phyloP scores from a whole-genome alignment of 148 eudicot species.

The Chenopodium formosanum region DNA sequence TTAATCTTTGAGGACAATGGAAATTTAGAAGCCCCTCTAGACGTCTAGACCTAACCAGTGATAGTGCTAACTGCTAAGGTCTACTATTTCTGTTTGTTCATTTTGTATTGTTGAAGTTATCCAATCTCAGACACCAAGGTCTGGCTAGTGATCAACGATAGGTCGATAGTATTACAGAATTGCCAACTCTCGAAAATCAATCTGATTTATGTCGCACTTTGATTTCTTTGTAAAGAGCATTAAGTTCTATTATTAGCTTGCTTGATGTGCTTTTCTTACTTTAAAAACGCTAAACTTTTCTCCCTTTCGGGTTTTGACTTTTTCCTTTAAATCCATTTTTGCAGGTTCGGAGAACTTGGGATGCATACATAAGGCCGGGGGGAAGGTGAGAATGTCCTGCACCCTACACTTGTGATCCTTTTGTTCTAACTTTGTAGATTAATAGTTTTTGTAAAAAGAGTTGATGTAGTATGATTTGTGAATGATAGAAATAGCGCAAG shows the following conservation, averaged over 20 bases:
- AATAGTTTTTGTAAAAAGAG: background rate
- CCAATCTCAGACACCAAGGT: background rate
- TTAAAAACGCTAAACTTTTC: no score
- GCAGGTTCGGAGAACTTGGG: constrained; percentile 92
- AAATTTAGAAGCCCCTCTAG: background rate
- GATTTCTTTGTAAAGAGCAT: background rate
- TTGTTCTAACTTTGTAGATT: background rate
- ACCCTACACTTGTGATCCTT: background rate
- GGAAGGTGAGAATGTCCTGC: constrained; percentile 58
- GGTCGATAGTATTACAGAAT: background rate
- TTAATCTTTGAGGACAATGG: background rate
- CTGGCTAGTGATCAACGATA: background rate
- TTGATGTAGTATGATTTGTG: background rate
- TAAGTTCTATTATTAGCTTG: background rate
- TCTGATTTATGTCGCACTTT: background rate
- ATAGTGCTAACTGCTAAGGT: background rate
- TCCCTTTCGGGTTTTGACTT: background rate
- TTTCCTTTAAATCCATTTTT: constrained; percentile 12
- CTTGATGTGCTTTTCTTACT: background rate
- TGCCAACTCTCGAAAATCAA: background rate
- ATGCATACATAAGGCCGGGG: constrained; percentile 81
- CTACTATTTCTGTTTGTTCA: background rate
- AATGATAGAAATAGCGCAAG: background rate
- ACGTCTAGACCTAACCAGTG: background rate
- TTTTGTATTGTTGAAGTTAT: background rate